A percentile compares a stretch with the other conserved stretches of the same genome.
phyloP scores from a whole-genome alignment of 805 yeast species.

The Vanderwaltozyma yarrowii region DNA sequence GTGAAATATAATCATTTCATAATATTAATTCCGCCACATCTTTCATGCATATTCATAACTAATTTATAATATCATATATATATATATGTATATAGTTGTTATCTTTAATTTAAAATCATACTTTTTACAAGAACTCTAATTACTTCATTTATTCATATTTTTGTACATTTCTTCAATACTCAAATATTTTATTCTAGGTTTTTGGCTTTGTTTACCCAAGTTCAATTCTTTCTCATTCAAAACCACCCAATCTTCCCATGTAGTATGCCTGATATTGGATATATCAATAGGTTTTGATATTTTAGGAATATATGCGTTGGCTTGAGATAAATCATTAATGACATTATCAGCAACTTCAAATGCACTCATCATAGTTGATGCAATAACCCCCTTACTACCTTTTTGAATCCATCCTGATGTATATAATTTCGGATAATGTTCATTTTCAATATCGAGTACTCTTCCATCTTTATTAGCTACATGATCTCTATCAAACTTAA shows the following conservation, averaged over 20 bases:
- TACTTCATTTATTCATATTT: not conserved
- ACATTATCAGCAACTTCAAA: constrained; percentile 62
- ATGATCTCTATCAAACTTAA: constrained; percentile 44
- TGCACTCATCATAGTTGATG: constrained; percentile 80
- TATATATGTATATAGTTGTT: no score
- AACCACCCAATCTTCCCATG: constrained; percentile 25
- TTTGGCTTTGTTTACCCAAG: constrained; percentile 9
- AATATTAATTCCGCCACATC: no score
- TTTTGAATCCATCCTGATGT: constrained; percentile 86
- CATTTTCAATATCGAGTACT: constrained; percentile 23
- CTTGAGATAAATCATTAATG: constrained; percentile 40
- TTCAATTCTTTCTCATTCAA: constrained; percentile 17
- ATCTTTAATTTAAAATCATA: no score
- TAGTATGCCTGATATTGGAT: constrained; percentile 11
- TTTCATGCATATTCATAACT: not conserved
- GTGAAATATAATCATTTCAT: constrained; percentile 24
- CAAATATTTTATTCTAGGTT: constrained; percentile 13
- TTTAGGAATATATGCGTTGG: not conserved
- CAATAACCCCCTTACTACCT: constrained; percentile 85
- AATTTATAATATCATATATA: not conserved
- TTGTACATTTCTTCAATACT: constrained; percentile 8
- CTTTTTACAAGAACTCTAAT: not conserved
- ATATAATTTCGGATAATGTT: constrained; percentile 43
- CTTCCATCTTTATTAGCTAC: constrained; percentile 39
- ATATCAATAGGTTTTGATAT: constrained; percentile 4